Conservation (phyloP, 768 basidiomycete genomes). For the Tubosaeta sp. region DNA sequence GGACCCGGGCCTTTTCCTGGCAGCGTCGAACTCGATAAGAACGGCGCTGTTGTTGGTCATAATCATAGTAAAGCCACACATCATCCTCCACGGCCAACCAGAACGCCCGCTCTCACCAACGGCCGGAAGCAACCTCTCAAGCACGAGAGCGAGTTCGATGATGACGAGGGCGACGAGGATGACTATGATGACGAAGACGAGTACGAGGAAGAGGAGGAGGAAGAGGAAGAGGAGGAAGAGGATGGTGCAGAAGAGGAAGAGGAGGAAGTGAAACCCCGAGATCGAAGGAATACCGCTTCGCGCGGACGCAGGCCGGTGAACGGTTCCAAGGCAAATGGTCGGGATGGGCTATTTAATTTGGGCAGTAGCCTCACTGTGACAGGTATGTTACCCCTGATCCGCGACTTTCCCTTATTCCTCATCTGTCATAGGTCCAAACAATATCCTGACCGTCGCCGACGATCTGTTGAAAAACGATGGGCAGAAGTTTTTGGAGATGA, state of each 20-base stretch:
- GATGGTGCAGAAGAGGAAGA: slow-evolving; percentile 35
- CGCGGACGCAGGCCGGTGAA: slow-evolving; percentile 40
- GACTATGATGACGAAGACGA: slow-evolving; percentile 53
- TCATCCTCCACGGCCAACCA: slow-evolving; percentile 38
- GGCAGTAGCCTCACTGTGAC: slow-evolving; percentile 81
- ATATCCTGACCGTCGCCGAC: slow-evolving; percentile 97
- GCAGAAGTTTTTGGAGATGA: slow-evolving; percentile 99
- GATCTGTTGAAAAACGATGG: slow-evolving; percentile 98
- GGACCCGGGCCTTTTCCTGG: slow-evolving; percentile 99
- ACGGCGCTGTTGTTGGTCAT: slow-evolving; percentile 61
- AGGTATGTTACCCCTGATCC: slow-evolving; percentile 41
- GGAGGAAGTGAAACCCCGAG: slow-evolving; percentile 43
- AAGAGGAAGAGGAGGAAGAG: slow-evolving; percentile 63
- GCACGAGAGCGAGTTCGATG: slow-evolving; percentile 62
- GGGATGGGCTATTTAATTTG: slow-evolving; percentile 75
- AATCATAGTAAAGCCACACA: slow-evolving; percentile 29
- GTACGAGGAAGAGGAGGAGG: slow-evolving; percentile 61
- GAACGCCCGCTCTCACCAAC: slow-evolving; percentile 32
- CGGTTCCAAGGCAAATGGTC: slow-evolving; percentile 43
- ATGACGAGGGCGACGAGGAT: slow-evolving; percentile 56
- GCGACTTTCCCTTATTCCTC: slow-evolving; percentile 13
- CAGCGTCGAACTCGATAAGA: slow-evolving; percentile 93
- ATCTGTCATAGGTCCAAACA: slow-evolving; percentile 63
- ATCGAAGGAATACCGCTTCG: slow-evolving; percentile 30
- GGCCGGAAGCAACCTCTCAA: slow-evolving; percentile 41